Evolutionary conservation across 2,329 filamentous ascomycete species (phyloP), one percentile per base, ranked within the genome.

Genomic region (Microsporum ferrugineum): DNA sequence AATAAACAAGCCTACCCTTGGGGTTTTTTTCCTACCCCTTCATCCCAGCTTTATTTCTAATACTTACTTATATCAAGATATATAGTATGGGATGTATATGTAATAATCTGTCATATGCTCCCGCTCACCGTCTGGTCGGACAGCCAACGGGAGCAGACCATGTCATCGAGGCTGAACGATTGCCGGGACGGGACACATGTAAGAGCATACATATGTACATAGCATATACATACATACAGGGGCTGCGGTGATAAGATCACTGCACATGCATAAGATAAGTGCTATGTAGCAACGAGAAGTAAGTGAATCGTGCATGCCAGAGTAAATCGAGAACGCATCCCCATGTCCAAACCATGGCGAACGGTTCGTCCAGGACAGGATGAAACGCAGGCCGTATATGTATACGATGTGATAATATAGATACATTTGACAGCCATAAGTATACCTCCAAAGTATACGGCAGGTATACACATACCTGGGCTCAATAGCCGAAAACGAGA

Each of bases 61-160:
- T 23, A 23, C 17, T 23, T 23, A 23, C 17, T 23, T 23, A 23
- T 23, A 23, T 23, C 17, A 23, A 23, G 17, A 23, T 23, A 23
- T 23, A 23, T 23, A 23, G 17, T 23, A 23, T 23, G 17, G 17
- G 17, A 23, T 23, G 17, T 23, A 23, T 23, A 23, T 23, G 17
- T 23, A 23, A 14, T 7, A 36, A 43, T 43, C 1, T 12, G n/a
- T 43, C 39, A 43, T 43, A 53, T 53, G 49, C 27, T 23, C 12
- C 23, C 12, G 29, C 12, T 43, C 39, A 33, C 49, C 29, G 49
- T 33, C 17, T 33, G 27, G 27, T 34, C 49, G 49, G 49, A 53
- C 49, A 29, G 27, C 49, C 49, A 53, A 53, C 49, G 49, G 49
- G 49, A 53, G 49, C 23, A n/a, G 49, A 53, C 49, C 49, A 53